A percentile compares a stretch with the other conserved stretches of the same genome.
phyloP scores from a whole-genome alignment of 106 monocot species.

The Apostasia shenzhenica region DNA sequence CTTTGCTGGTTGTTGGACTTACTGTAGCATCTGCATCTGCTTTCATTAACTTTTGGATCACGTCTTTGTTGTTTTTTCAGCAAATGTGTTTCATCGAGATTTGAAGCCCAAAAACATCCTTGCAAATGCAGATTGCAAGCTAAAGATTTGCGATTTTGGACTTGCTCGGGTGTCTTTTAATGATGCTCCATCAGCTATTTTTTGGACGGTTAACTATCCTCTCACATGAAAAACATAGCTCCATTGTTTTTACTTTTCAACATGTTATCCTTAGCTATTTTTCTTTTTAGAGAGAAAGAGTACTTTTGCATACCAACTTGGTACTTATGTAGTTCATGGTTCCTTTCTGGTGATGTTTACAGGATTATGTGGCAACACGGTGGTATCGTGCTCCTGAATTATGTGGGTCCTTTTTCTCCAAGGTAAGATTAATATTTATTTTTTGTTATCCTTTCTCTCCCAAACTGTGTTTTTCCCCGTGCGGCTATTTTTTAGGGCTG shows the following conservation, averaged over 20 bases:
- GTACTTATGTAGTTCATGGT: neutral
- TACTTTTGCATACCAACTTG: neutral
- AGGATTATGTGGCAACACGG: conserved; percentile 83
- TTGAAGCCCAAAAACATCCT: conserved; percentile 78
- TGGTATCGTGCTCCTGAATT: conserved; percentile 84
- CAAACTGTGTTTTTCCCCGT: too few species aligned
- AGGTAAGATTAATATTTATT: conserved; percentile 21
- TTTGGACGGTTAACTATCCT: conserved; percentile 59
- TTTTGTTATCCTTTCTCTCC: too few species aligned
- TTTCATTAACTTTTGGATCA: neutral
- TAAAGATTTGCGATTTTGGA: conserved; percentile 80
- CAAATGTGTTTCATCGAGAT: conserved; percentile 75
- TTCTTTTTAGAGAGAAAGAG: neutral
- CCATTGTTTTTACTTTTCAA: neutral
- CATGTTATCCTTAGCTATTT: neutral
- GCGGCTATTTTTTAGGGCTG: too few species aligned
- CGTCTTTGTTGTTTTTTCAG: conserved; percentile 19
- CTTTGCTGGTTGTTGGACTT: neutral
- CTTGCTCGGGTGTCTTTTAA: conserved; percentile 63
- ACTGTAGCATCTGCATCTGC: neutral
- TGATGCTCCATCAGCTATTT: conserved; percentile 68
- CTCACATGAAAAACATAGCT: neutral
- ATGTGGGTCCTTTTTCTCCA: conserved; percentile 80
- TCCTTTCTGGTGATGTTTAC: neutral
- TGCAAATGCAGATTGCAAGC: conserved; percentile 72